These are phyloP conservation scores for Dactylorhiza incarnata DNA, from an alignment of 106 monocot species.

Conservation along the genomic window DNA sequence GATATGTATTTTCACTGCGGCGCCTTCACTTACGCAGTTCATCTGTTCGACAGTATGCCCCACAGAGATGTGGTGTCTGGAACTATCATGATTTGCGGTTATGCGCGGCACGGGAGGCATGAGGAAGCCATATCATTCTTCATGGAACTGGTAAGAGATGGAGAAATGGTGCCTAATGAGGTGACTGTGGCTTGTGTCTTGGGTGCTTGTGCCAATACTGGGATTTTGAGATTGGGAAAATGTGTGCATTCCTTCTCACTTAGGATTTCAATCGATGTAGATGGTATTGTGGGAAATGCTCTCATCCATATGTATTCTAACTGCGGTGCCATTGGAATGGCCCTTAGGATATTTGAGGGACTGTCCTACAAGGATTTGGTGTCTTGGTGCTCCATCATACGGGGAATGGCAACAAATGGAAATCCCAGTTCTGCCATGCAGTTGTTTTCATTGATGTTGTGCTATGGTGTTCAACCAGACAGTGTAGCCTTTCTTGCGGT, in stretches of 20 bases:
- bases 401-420: conserved; percentile 37
- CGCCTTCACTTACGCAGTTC: conserved; percentile 12
- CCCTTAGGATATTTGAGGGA: conserved; percentile 23
- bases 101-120: conserved; percentile 6
- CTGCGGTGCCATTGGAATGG: conserved; percentile 38
- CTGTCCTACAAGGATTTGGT: conserved; percentile 24
- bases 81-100: conserved; percentile 41
- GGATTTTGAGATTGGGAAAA: conserved; percentile 21
- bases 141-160: conserved; percentile 13
- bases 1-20: conserved; percentile 38
- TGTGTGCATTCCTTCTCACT: conserved; percentile 29
- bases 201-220: conserved; percentile 26
- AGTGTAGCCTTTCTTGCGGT: conserved; percentile 36
- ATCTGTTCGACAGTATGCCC: conserved; percentile 43
- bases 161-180: conserved; percentile 34
- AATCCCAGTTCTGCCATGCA: conserved; percentile 16
- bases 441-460: conserved; percentile 45
- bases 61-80: conserved; percentile 45
- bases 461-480: conserved; percentile 41
- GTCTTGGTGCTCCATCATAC: conserved; percentile 44
- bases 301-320: conserved; percentile 58
- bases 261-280: conserved; percentile 9
- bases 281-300: conserved; percentile 30
- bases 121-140: conserved; percentile 30
- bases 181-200: conserved; percentile 36